Evolutionary conservation across 2,329 filamentous ascomycete genomes (phyloP).

Genomic region (Claviceps sorghi): DNA sequence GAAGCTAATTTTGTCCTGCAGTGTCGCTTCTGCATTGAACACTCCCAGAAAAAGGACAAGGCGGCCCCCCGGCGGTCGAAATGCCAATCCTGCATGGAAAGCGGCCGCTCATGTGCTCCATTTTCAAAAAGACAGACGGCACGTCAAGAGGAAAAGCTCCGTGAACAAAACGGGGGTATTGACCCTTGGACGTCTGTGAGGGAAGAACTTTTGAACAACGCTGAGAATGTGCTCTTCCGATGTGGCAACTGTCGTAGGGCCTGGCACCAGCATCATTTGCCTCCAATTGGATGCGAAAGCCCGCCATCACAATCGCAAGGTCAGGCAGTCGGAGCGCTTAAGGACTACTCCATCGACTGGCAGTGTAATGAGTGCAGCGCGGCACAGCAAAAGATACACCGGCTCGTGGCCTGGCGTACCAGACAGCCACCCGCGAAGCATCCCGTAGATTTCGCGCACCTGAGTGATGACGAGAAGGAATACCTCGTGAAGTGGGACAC

Average conservation of each 20-base stretch:
- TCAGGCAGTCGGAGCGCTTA: conserved; percentile 37
- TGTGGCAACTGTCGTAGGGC: conserved; percentile 62
- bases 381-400: conserved; percentile 51
- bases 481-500: conserved; percentile 83
- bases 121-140: conserved; percentile 61
- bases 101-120: conserved; percentile 56
- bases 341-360: conserved; percentile 64
- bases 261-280: conserved; percentile 76
- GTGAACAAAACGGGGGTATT: conserved; percentile 61
- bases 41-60: conserved; percentile 51
- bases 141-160: conserved; percentile 69
- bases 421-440: conserved; percentile 30
- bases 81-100: conserved; percentile 55
- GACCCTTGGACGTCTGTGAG: conserved; percentile 60
- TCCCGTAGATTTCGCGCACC: conserved; percentile 28
- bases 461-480: conserved; percentile 55
- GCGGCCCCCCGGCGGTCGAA: conserved; percentile 53
- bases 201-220: conserved; percentile 54
- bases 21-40: conserved; percentile 69
- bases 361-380: conserved; percentile 64
- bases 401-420: conserved; percentile 72
- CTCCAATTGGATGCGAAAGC: conserved; percentile 26
- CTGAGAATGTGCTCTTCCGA: conserved; percentile 65
- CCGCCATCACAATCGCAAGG: conserved; percentile 14
- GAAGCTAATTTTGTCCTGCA: conserved; percentile 72